Evolutionary conservation across 169 alveolate species (phyloP), one percentile per base, ranked within the genome.

Genomic region (Babesia bigemina): DNA sequence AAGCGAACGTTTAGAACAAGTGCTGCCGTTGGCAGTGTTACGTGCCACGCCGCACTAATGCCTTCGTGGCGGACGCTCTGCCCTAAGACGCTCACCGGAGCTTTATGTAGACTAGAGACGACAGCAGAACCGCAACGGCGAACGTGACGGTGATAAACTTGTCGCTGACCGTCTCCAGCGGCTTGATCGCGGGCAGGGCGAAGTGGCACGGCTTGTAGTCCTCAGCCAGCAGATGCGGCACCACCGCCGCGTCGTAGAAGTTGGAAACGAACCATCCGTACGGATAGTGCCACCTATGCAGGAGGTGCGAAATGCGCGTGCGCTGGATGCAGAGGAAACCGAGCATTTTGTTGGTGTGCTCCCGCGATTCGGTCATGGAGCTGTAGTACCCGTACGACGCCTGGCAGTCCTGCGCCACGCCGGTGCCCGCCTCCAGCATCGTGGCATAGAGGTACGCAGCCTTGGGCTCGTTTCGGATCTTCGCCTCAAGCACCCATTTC

Each of bases 361-460:
- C 67, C 65, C 45, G 39, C 12, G 85, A 71, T 17, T 75, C 60
- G 49, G 57, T 17, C 60, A 83, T 56, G 24, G 75, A 50, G 48
- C 52, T 52, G 49, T 70, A 83, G 56, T 60, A 66, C 55, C 36
- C 56, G 74, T 65, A 74, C 4, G 90, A 47, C 4, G 70, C 75
- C 21, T 59, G 55, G 45, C 90, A 83, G 55, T 83, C 75, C 57
- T 75, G 78, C n/a, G 73, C 47, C 7, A 79, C 77, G 17, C 90
- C 90, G 21, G 56, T 26, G 14, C 90, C 90, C 21, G 84, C 86
- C 42, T 83, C 90, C 44, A 83, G 74, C 86, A 83, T 74, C 58
- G 71, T 75, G 3, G 90, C 90, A 55, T 73, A 75, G 56, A 83
- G 59, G 83, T 83, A 83, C 6, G 59, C 55, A 3, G 83, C 90